Conservation (phyloP, 306 rosid species). For the Nissolia schottii region DNA sequence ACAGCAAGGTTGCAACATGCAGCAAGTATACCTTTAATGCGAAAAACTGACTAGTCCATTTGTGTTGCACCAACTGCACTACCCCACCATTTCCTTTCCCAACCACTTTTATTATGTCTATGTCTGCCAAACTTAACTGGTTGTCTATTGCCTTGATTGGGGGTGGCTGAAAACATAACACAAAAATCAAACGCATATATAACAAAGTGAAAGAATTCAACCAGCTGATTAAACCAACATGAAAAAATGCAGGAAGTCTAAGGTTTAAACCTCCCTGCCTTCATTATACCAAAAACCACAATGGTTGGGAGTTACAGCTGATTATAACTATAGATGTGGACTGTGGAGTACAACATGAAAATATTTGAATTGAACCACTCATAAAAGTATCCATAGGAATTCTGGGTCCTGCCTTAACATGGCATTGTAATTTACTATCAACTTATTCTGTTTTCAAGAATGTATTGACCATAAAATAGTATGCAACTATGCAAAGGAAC, state of each 20-base stretch:
- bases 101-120: conserved; percentile 76
- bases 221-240: background rate
- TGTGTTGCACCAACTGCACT: conserved; percentile 95
- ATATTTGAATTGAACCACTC: background rate
- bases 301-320: background rate
- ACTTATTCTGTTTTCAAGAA: background rate
- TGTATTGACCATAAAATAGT: background rate
- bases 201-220: conserved; percentile 11
- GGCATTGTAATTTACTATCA: background rate
- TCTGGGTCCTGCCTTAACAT: background rate
- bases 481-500: background rate
- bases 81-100: conserved; percentile 95
- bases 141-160: conserved; percentile 82
- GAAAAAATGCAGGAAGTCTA: background rate
- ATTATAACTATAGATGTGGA: background rate
- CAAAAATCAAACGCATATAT: conserved; percentile 19
- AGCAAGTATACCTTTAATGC: conserved; percentile 74
- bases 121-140: conserved; percentile 71
- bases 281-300: conserved; percentile 10
- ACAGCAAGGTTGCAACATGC: conserved; percentile 1
- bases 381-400: conserved; percentile 7
- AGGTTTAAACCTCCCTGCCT: background rate
- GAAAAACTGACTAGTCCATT: conserved; percentile 97
- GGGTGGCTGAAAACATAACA: conserved; percentile 63
- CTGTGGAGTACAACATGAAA: background rate